These are phyloP conservation scores for Malus hybrid DNA, from an alignment of 331 rosid species.

Conservation along the genomic window DNA sequence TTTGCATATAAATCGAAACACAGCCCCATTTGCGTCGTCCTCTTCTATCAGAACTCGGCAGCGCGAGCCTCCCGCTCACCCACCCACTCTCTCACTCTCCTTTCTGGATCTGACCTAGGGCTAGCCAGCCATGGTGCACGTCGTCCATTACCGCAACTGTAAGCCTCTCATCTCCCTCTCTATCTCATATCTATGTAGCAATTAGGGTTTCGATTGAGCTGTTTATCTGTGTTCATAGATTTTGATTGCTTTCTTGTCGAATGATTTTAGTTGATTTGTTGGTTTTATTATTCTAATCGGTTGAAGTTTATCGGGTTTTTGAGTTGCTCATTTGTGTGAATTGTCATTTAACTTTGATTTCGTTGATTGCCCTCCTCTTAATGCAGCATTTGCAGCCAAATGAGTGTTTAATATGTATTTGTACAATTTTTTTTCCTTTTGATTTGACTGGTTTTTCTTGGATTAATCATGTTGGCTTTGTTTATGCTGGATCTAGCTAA, in stretches of 20 bases:
- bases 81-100: background rate
- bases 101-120: background rate
- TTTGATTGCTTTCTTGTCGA: background rate
- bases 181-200: background rate
- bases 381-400: background rate
- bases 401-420: background rate
- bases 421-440: background rate
- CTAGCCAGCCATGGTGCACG: slow-evolving; percentile 33
- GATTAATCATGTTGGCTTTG: background rate
- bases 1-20: background rate
- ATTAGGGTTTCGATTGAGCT: background rate
- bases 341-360: background rate
- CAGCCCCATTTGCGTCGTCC: background rate
- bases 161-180: background rate
- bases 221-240: background rate
- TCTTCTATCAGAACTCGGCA: background rate
- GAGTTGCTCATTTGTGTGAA: background rate
- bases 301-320: too few species aligned
- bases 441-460: background rate
- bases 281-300: background rate
- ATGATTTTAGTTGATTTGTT: background rate
- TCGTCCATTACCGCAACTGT: slow-evolving; percentile 28
- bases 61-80: background rate
- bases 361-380: background rate
- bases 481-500: background rate